Conservation (phyloP, 805 yeast species). For the Clavispora asparagi region DNA sequence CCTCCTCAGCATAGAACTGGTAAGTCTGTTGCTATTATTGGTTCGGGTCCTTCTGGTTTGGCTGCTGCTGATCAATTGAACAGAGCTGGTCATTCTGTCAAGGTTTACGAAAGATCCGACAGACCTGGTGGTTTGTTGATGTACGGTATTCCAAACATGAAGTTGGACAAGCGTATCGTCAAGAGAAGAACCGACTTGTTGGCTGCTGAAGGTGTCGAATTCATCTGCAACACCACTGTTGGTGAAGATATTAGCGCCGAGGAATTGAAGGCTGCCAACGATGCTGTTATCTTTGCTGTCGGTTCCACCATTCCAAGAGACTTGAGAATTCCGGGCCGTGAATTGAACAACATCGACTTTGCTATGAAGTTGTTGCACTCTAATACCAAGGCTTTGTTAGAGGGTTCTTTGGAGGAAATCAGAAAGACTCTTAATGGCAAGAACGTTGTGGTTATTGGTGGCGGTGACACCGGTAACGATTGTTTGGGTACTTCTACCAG, state of each 20-base stretch:
- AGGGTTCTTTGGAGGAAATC: conserved; percentile 72
- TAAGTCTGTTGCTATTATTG: conserved; percentile 77
- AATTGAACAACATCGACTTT: conserved; percentile 79
- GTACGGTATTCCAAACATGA: conserved; percentile 99
- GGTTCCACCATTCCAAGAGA: conserved; percentile 98
- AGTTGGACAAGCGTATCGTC: conserved; percentile 87
- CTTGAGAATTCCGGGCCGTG: conserved; percentile 90
- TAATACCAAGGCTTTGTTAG: conserved; percentile 87
- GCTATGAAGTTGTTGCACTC: conserved; percentile 89
- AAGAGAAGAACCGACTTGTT: conserved; percentile 89
- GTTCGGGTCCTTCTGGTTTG: conserved; percentile 97
- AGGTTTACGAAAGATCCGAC: conserved; percentile 90
- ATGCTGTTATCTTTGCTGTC: conserved; percentile 86
- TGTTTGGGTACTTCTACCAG: conserved; percentile 96
- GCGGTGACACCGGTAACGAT: conserved; percentile 99
- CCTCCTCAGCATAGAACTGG: conserved; percentile 83
- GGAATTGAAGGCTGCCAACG: conserved; percentile 57
- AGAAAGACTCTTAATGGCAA: conserved; percentile 72
- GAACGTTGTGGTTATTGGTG: conserved; percentile 94
- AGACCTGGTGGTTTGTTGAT: conserved; percentile 95
- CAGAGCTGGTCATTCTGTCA: conserved; percentile 90
- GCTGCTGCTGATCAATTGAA: conserved; percentile 97
- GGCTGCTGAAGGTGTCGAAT: conserved; percentile 84
- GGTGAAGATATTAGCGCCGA: conserved; percentile 79
- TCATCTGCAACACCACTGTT: conserved; percentile 70